These are phyloP conservation scores for Elymus sibiricus DNA, from an alignment of 176 grass and related monocot genomes.

Conservation along the genomic window DNA sequence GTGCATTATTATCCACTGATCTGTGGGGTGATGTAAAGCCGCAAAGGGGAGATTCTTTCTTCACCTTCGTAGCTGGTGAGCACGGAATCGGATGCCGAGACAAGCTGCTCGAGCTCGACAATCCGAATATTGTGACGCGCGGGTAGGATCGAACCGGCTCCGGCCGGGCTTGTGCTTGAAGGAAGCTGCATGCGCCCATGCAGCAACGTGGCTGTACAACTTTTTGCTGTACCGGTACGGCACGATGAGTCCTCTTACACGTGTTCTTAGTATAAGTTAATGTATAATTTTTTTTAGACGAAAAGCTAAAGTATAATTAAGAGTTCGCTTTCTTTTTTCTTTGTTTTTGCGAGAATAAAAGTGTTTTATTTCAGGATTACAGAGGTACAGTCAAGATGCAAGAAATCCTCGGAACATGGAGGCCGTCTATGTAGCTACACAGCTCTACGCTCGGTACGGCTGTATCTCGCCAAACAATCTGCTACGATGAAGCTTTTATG, in stretches of 20 bases:
- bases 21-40: constrained; percentile 25
- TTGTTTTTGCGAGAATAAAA: no score
- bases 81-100: constrained; percentile 61
- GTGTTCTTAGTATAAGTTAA: not conserved
- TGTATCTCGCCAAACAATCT: no score
- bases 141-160: not conserved
- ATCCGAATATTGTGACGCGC: not conserved
- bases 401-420: no score
- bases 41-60: constrained; percentile 44
- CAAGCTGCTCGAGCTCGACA: not conserved
- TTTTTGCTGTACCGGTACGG: constrained; percentile 12
- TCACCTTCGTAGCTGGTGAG: constrained; percentile 36
- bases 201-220: not conserved
- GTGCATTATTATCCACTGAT: constrained; percentile 23
- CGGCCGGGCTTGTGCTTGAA: constrained; percentile 28
- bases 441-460: no score
- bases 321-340: no score
- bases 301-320: not conserved
- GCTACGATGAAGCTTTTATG: no score
- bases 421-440: no score
- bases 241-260: not conserved
- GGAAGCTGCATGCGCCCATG: constrained; percentile 20
- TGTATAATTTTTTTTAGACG: no score
- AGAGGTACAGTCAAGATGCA: no score
- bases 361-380: no score